phyloP scores from a whole-genome alignment of 768 basidiomycete genomes.

The Trametes meyenii region DNA sequence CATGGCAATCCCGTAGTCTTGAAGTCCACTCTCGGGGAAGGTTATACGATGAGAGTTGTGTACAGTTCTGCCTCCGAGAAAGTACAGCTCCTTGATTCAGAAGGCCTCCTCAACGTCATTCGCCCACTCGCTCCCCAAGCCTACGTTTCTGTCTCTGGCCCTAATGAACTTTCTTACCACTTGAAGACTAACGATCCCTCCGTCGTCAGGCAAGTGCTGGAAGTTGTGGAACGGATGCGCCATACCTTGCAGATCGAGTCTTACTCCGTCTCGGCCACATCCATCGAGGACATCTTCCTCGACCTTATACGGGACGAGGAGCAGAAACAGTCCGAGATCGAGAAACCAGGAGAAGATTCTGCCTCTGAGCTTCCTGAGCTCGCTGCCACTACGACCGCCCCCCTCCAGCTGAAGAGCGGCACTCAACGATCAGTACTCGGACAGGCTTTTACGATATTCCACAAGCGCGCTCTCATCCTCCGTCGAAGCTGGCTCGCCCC shows the following conservation, averaged over 20 bases:
- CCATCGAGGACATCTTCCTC: conserved; percentile 84
- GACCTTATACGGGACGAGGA: conserved; percentile 56
- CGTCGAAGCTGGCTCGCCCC: conserved; percentile 75
- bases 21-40: conserved; percentile 70
- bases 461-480: conserved; percentile 66
- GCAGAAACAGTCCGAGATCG: conserved; percentile 31
- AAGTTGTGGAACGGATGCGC: conserved; percentile 52
- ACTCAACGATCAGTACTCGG: conserved; percentile 55
- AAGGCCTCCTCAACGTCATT: conserved; percentile 22
- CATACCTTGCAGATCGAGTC: conserved; percentile 44
- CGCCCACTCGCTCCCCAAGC: conserved; percentile 45
- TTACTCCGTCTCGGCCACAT: conserved; percentile 71
- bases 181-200: conserved; percentile 61
- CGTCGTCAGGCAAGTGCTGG: conserved; percentile 57
- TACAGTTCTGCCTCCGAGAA: conserved; percentile 36
- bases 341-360: conserved; percentile 22
- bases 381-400: conserved; percentile 5
- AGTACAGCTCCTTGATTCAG: conserved; percentile 26
- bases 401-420: conserved; percentile 48
- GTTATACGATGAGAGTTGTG: conserved; percentile 60
- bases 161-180: conserved; percentile 52
- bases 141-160: conserved; percentile 45
- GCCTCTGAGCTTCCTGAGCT: conserved; percentile 17
- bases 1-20: conserved; percentile 72
- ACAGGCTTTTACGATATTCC: conserved; percentile 74